Conservation (phyloP, 306 rosid species). For the Prunus mira region DNA sequence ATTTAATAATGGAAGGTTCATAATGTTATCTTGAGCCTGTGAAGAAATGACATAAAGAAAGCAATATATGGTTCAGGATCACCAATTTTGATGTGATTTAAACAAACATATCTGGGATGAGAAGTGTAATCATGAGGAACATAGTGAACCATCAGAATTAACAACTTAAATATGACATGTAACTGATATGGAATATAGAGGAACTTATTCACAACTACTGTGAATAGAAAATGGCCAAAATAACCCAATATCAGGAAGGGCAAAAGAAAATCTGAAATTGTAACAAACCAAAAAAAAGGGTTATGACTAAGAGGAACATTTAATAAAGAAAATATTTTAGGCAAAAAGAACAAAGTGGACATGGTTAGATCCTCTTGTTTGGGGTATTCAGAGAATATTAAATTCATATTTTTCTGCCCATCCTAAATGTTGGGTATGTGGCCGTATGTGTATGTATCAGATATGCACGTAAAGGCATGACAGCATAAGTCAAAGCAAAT, state of each 20-base stretch:
- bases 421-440: background rate
- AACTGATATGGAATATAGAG: background rate
- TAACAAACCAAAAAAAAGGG: background rate
- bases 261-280: background rate
- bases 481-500: background rate
- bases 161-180: background rate
- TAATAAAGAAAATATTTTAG: background rate
- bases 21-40: constrained; percentile 97
- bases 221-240: background rate
- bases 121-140: background rate
- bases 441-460: background rate
- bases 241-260: background rate
- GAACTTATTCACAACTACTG: background rate
- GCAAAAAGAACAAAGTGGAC: background rate
- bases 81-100: background rate
- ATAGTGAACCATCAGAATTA: background rate
- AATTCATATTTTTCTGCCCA: background rate
- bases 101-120: background rate
- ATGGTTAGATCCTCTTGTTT: background rate
- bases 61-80: constrained; percentile 12
- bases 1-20: constrained; percentile 83
- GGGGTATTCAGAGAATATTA: background rate
- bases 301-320: background rate
- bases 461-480: background rate
- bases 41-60: constrained; percentile 20